phyloP scores from a whole-genome alignment of 1,284 basidiomycete species.

The Rhodotorula sp. region DNA sequence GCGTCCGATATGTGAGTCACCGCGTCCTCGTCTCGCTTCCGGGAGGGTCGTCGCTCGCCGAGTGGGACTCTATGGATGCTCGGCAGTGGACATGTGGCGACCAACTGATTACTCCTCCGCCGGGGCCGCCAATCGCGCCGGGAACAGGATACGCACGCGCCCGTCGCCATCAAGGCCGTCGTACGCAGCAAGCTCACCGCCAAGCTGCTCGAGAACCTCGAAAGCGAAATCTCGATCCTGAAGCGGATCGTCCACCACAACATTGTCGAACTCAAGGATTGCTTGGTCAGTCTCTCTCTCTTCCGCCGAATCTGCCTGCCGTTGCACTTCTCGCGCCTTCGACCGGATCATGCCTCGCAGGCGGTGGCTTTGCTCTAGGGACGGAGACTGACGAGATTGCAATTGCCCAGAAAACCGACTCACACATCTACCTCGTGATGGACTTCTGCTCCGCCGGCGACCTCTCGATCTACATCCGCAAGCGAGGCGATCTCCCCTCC shows the following conservation, averaged over 20 bases:
- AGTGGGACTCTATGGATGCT: too few species aligned
- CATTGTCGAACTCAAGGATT: conserved; percentile 89
- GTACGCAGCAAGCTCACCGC: conserved; percentile 80
- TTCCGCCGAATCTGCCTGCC: neutral
- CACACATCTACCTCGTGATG: conserved; percentile 96
- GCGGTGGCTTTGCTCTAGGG: too few species aligned
- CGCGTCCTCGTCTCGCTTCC: neutral
- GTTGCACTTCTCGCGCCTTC: neutral
- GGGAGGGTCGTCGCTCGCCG: neutral
- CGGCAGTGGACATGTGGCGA: too few species aligned
- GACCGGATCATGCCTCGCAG: too few species aligned
- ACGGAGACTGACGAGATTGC: neutral
- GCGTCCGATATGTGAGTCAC: conserved; percentile 69
- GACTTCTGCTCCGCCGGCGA: conserved; percentile 95
- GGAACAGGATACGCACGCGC: conserved; percentile 49
- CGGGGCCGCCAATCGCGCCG: too few species aligned
- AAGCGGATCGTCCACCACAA: conserved; percentile 90
- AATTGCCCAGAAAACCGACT: conserved; percentile 72
- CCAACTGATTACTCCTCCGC: neutral
- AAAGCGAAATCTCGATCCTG: conserved; percentile 95
- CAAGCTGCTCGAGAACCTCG: conserved; percentile 94
- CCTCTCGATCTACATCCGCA: conserved; percentile 93
- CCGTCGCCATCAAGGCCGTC: conserved; percentile 94
- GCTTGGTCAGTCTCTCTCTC: conserved; percentile 59
- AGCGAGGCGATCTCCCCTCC: conserved; percentile 78